Percentiles rank a stretch among this genome's conserved stretches.
Evolutionary conservation across 2,329 filamentous ascomycete genomes (phyloP).

Genomic region (Chaetomium olivaceum): DNA sequence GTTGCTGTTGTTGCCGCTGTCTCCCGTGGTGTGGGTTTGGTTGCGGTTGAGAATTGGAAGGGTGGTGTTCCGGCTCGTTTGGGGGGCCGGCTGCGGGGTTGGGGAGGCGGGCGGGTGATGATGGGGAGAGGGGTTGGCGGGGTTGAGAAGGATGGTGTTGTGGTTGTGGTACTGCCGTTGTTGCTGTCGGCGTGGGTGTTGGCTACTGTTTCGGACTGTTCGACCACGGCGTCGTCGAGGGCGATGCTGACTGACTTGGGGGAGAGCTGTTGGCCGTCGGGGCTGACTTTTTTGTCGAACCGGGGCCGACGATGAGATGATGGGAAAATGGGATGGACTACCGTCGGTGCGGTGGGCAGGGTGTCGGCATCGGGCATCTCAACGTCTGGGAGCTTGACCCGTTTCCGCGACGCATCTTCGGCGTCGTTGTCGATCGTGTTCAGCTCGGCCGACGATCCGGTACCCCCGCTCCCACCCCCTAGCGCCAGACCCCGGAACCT

Average conservation of each 20-base stretch:
- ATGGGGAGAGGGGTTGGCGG: not conserved
- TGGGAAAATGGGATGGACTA: not conserved
- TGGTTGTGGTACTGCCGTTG: not conserved
- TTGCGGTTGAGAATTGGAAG: not conserved
- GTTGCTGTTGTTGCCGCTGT: conserved; percentile 37
- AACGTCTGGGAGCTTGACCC: conserved; percentile 28
- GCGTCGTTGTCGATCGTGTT: conserved; percentile 16
- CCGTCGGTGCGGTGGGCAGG: not conserved
- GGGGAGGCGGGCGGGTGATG: not conserved
- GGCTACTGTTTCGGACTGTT: conserved; percentile 21
- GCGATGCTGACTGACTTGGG: conserved; percentile 23
- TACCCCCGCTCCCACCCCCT: conserved; percentile 49
- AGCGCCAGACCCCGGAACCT: conserved; percentile 55
- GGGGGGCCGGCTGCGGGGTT: not conserved
- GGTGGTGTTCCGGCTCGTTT: conserved; percentile 15
- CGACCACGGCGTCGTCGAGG: conserved; percentile 25
- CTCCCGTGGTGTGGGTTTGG: not conserved
- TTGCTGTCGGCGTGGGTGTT: conserved; percentile 3
- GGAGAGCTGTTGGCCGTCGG: conserved; percentile 7
- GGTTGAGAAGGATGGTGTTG: not conserved
- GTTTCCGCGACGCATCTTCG: conserved; percentile 28
- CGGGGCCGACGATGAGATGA: not conserved
- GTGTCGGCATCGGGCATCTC: conserved; percentile 25
- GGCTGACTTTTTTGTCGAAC: not conserved
- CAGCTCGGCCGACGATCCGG: conserved; percentile 27